phyloP scores from a whole-genome alignment of 2,329 filamentous ascomycete species.

The Harringtonia lauricola region DNA sequence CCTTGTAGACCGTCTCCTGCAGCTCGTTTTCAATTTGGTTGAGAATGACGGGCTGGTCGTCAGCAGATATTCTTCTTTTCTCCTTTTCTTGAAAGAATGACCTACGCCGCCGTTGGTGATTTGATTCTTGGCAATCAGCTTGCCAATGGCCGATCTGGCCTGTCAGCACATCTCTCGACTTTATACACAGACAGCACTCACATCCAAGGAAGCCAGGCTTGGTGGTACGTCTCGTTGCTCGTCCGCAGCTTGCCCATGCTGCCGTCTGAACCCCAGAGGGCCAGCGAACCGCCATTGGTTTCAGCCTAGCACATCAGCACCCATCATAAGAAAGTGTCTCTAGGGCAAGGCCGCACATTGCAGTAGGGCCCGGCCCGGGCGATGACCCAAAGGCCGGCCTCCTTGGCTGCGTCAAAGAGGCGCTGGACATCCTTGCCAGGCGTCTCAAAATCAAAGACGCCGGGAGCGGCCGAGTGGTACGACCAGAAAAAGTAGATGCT shows the following conservation, averaged over 20 bases:
- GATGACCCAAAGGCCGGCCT: constrained; percentile 67
- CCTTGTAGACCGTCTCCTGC: constrained; percentile 5
- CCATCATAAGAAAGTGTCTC: neutral
- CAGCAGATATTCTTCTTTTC: no score
- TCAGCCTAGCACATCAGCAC: constrained; percentile 56
- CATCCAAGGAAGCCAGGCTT: constrained; percentile 26
- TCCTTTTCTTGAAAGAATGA: neutral
- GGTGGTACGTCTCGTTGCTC: constrained; percentile 46
- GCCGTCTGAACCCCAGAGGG: constrained; percentile 61
- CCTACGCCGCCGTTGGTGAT: constrained; percentile 63
- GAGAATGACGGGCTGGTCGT: constrained; percentile 52
- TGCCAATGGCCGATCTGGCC: constrained; percentile 36
- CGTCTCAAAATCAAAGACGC: constrained; percentile 52
- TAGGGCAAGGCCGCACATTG: constrained; percentile 20
- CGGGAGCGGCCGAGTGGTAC: constrained; percentile 54
- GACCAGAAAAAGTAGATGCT: constrained; percentile 39
- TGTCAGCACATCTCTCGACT: constrained; percentile 20
- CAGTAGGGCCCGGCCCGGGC: constrained; percentile 41
- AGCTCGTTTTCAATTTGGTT: constrained; percentile 81
- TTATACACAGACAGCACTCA: neutral
- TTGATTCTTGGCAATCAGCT: constrained; percentile 61
- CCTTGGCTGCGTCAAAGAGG: constrained; percentile 64
- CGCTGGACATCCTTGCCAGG: constrained; percentile 48
- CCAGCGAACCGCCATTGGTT: constrained; percentile 64
- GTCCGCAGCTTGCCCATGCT: constrained; percentile 56